Base-by-base conservation (phyloP, 2,329 filamentous ascomycete genomes). In the Cladosporium velox region DNA sequence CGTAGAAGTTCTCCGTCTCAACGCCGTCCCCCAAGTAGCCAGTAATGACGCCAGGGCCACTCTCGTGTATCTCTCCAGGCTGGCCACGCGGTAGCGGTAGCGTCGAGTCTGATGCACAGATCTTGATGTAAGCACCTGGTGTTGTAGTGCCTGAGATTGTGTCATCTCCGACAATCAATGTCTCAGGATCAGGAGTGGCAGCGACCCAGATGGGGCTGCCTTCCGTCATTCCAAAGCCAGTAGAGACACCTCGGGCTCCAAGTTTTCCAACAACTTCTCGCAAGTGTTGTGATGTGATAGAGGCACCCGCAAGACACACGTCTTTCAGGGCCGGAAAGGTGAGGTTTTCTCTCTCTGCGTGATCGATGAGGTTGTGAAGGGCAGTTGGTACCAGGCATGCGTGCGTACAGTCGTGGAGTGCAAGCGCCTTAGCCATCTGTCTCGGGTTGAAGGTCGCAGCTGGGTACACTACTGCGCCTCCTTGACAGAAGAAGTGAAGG, bases 1-100 rank as follows among this genome's bases (percentile, higher is more conserved):
- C 59, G 59, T 67, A 68, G 24, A 71, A 69, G 15, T 52, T 34
- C 6, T 63, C 61, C 2, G 24, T 54, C 4, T n/a, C n/a, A 30
- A 18, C 57, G 14, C 24, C 24, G 15, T 59, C 47, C 4, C 63
- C 62, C 6, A 67, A 44, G 41, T 70, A 70, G 3, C 58, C 65
- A 15, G 38, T 24, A 38, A 66, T 67, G 6, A 70, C 67, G 4
- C 49, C 57, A 3, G 44, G 26, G 21, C 55, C 55, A 18, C 55
- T 58, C 18, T 38, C 55, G 55, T 58, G 55, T 26, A 58, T 34
- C 55, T 58, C 55, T 1, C 55, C 55, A 24, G 55, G 55, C 32
- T 58, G 18, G 14, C 67, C 68, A 21, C 62, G 49, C 5, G 67
- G 65, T 10, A 68, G n/a, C n/a, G 61, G 57, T 21, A 44, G 12